Evolutionary conservation across 169 alveolate species (phyloP), one percentile per base, ranked within the genome.

Genomic region (Theileria orientalis): DNA sequence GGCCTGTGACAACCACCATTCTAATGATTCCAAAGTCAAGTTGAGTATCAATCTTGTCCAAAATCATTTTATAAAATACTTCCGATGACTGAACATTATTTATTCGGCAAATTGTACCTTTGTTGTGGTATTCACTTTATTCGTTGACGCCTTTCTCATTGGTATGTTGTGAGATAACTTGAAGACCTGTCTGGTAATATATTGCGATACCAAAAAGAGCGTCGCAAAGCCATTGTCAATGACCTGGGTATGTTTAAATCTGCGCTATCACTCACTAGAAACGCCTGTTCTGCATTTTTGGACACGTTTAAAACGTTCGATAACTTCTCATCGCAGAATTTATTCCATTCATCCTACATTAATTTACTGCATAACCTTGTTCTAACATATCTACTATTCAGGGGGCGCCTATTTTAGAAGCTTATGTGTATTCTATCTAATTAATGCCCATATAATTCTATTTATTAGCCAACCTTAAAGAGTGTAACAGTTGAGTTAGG

Each of bases 401-500:
- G n/a, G n/a, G n/a, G n/a, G n/a, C n/a, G n/a, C n/a, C n/a, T n/a
- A n/a, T n/a, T n/a, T n/a, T n/a, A n/a, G n/a, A n/a, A n/a, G n/a
- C n/a, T n/a, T n/a, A n/a, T n/a, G n/a, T n/a, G n/a, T n/a, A n/a
- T n/a, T n/a, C n/a, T n/a, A n/a, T n/a, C n/a, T n/a, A n/a, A n/a
- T n/a, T n/a, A n/a, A n/a, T n/a, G n/a, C n/a, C n/a, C n/a, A n/a
- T n/a, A n/a, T n/a, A n/a, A n/a, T n/a, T n/a, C n/a, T n/a, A n/a
- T n/a, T n/a, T n/a, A 61, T 56, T 80, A 72, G 23, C 85, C 49
- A 52, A 80, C 86, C 83, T 87, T 87, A 21, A 56, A 59, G 35
- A 87, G 78, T 21, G 86, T 84, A 41, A 87, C 74, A 33, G 80
- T 87, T 7, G 86, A 86, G 57, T 84, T 77, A 0, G 70, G 29